Evolutionary conservation across 1,284 basidiomycete genomes (phyloP).

Genomic region (Gymnopus androsaceus): DNA sequence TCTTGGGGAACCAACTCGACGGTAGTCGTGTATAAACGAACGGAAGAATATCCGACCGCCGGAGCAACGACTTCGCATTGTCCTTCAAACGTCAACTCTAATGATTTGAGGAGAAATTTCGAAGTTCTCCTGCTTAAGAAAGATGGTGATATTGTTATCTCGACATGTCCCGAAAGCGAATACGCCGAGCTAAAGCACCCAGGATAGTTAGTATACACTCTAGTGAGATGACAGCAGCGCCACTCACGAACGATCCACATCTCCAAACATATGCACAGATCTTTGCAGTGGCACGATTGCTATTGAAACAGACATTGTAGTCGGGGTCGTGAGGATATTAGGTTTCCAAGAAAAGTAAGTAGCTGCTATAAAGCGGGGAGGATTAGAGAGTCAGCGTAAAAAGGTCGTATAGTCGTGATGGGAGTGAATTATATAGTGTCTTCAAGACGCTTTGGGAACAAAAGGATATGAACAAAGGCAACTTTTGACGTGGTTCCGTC

Average conservation of each 20-base stretch:
- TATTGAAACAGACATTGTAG: conserved; percentile 61
- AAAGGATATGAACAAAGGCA: conserved; percentile 12
- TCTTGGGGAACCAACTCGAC: conserved; percentile 57
- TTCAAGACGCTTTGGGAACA: conserved; percentile 8
- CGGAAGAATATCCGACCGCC: conserved; percentile 58
- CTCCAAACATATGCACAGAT: conserved; percentile 66
- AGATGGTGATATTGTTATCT: conserved; percentile 52
- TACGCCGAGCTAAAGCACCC: conserved; percentile 60
- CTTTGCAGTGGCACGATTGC: conserved; percentile 57
- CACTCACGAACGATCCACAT: conserved; percentile 65
- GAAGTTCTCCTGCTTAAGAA: conserved; percentile 52
- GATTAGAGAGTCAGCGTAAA: conserved; percentile 8
- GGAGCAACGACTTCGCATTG: conserved; percentile 66
- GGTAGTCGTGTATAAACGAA: conserved; percentile 66
- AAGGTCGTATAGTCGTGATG: conserved; percentile 9
- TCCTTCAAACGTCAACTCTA: conserved; percentile 74
- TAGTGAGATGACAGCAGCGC: conserved; percentile 1
- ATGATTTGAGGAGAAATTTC: conserved; percentile 62
- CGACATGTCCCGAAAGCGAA: conserved; percentile 74
- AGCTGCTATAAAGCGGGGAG: conserved; percentile 19
- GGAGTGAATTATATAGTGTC: conserved; percentile 11
- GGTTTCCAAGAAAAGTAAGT: conserved; percentile 19
- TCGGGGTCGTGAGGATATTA: conserved; percentile 13
- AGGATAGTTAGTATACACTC: conserved; percentile 5
- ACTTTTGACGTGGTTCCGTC: not conserved